These are phyloP conservation scores for Boletellus deceptivus DNA, from an alignment of 1,284 basidiomycete genomes.

Conservation along the genomic window DNA sequence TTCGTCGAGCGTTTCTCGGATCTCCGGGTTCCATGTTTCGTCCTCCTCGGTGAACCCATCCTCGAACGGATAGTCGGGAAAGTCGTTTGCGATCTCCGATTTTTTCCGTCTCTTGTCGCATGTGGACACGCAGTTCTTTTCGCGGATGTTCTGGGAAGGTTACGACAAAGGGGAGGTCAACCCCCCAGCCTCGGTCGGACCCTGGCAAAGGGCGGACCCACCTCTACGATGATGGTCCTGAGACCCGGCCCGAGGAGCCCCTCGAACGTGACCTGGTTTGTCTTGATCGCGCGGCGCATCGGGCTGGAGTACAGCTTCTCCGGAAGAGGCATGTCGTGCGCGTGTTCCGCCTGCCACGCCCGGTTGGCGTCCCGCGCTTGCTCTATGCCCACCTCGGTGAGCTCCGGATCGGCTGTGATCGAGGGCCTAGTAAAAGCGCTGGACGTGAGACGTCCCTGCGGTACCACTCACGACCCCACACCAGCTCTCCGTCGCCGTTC, in stretches of 20 bases:
- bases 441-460: neutral
- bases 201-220: conserved; percentile 18
- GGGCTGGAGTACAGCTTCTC: conserved; percentile 70
- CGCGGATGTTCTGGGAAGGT: conserved; percentile 54
- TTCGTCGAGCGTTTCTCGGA: conserved; percentile 61
- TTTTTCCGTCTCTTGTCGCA: conserved; percentile 66
- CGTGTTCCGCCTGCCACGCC: conserved; percentile 61
- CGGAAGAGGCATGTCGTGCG: conserved; percentile 56
- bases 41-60: conserved; percentile 72
- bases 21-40: conserved; percentile 60
- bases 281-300: conserved; percentile 68
- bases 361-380: conserved; percentile 60
- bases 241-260: conserved; percentile 35
- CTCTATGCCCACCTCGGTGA: conserved; percentile 62
- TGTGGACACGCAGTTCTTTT: conserved; percentile 67
- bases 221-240: conserved; percentile 52
- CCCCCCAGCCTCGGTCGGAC: neutral
- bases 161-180: neutral
- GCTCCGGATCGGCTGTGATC: conserved; percentile 65
- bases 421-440: neutral
- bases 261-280: conserved; percentile 60
- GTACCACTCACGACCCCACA: conserved; percentile 71
- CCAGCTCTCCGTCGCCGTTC: conserved; percentile 67
- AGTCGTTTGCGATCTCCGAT: conserved; percentile 53
- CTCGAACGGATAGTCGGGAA: conserved; percentile 68